A percentile compares a stretch with the other conserved stretches of the same genome.
phyloP scores from a whole-genome alignment of 805 yeast species.

The Candida railenensis region DNA sequence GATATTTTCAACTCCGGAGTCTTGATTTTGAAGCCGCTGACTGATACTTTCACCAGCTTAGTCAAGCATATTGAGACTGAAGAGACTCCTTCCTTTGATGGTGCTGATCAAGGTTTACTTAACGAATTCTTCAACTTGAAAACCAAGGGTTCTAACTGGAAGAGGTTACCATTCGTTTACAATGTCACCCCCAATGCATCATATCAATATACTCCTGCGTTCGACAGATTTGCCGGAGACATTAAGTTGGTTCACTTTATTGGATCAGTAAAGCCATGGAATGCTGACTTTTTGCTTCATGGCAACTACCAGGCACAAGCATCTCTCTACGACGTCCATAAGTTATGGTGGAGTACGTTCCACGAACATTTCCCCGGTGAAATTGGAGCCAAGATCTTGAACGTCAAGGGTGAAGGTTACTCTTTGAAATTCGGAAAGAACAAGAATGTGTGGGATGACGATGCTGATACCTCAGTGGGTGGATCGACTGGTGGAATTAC shows the following conservation, averaged over 20 bases:
- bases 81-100: slow-evolving; percentile 24
- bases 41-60: slow-evolving; percentile 16
- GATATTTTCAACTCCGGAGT: slow-evolving; percentile 32
- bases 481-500: background rate
- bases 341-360: slow-evolving; percentile 30
- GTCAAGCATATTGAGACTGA: slow-evolving; percentile 8
- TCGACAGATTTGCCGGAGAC: slow-evolving; percentile 24
- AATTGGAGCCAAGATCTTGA: slow-evolving; percentile 13
- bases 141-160: slow-evolving; percentile 26
- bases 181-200: slow-evolving; percentile 34
- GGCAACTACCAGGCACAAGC: slow-evolving; percentile 1
- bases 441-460: slow-evolving; percentile 22
- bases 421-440: slow-evolving; percentile 18
- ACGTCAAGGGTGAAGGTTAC: slow-evolving; percentile 19
- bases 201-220: slow-evolving; percentile 35
- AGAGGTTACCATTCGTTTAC: slow-evolving; percentile 29
- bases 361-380: slow-evolving; percentile 19
- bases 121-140: slow-evolving; percentile 29
- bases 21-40: slow-evolving; percentile 21
- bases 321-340: slow-evolving; percentile 13
- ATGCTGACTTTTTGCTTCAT: slow-evolving; percentile 10
- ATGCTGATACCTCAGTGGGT: slow-evolving; percentile 4
- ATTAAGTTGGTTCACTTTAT: slow-evolving; percentile 33
- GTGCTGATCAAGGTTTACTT: slow-evolving; percentile 38
- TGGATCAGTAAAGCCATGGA: slow-evolving; percentile 35